A percentile compares a stretch with the other conserved stretches of the same genome.
phyloP scores from a whole-genome alignment of 2,329 filamentous ascomycete genomes.

The Domatiomyces globalis region DNA sequence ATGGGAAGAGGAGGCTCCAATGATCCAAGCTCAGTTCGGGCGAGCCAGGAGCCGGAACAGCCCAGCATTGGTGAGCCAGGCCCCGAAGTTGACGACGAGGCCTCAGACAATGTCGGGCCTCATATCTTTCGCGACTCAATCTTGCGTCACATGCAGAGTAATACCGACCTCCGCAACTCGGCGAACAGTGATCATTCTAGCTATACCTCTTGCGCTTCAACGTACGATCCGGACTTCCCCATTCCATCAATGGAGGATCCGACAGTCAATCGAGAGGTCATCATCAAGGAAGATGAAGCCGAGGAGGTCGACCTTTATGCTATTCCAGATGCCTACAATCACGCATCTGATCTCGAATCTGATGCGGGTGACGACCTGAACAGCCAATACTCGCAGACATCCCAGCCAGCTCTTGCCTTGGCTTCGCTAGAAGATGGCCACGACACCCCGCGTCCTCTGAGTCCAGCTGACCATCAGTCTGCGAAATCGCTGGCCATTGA shows the following conservation, averaged over 20 bases:
- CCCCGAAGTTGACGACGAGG: conserved; percentile 38
- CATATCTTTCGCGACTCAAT: conserved; percentile 70
- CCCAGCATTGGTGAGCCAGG: conserved; percentile 14
- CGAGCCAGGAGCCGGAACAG: conserved; percentile 21
- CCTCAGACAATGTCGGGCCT: conserved; percentile 49
- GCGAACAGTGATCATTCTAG: conserved; percentile 32
- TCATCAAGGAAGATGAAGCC: conserved; percentile 52
- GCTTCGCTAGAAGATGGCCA: conserved; percentile 28
- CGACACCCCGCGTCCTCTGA: conserved; percentile 32
- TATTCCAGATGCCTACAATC: conserved; percentile 52
- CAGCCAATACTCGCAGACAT: conserved; percentile 40
- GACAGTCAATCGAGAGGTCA: conserved; percentile 27
- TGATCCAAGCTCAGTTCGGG: conserved; percentile 26
- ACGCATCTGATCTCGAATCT: conserved; percentile 27
- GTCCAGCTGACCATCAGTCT: conserved; percentile 9
- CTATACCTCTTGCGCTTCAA: conserved; percentile 27
- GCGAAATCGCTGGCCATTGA: conserved; percentile 2
- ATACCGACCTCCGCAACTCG: conserved; percentile 45
- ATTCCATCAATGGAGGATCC: conserved; percentile 70
- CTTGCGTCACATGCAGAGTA: conserved; percentile 54
- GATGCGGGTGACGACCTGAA: conserved; percentile 32
- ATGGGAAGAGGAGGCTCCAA: conserved; percentile 45
- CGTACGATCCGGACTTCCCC: conserved; percentile 71
- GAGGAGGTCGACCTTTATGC: conserved; percentile 51
- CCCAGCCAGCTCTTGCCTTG: conserved; percentile 19